Evolutionary conservation across 257 asterid species (phyloP), one percentile per base, ranked within the genome.

Genomic region (Solanum phureja): DNA sequence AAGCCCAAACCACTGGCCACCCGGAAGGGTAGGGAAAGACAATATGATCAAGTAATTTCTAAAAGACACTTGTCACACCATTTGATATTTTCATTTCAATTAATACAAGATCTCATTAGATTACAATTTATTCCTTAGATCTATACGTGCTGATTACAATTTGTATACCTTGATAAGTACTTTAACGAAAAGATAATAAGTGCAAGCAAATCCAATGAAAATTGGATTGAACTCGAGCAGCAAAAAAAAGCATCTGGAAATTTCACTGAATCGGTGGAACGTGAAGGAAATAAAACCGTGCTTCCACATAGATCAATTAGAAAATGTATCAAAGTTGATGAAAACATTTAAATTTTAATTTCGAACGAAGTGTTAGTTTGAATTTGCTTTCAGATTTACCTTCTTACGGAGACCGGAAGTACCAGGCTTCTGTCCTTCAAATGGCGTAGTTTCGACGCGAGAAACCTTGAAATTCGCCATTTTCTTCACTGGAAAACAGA

Each of bases 351-450:
- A 38, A 75, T 31, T 38, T 40, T 40, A 2, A 76, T 16, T 38
- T n/a, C 31, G 23, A n/a, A 40, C 23, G 23, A 77, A 40, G 37
- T 40, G 23, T 77, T 77, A 37, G 16, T 75, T 75, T 37, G 83
- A 75, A 75, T 38, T 77, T 29, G n/a, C 8, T 46, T 81, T 46
- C 16, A 44, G 46, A 29, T 27, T 40, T 69, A 97, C 98, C 98
- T 95, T 97, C 93, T 97, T 97, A 88, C 98, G 91, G 52, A 95
- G 96, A 83, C 98, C 98, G 84, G 99, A 97, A 40, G 99, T 97
- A 37, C 99, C 98, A 71, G 98, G 99, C 64, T 95, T 95, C 92
- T 97, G 98, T 34, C 99, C 99, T n/a, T 97, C 98, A 56, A 93
- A 88, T 8, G 98, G 98, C 33, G 92, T 93, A 31, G 98, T 95